Base-by-base conservation (phyloP, 345 rosid genomes). In the Turritis glabra region DNA sequence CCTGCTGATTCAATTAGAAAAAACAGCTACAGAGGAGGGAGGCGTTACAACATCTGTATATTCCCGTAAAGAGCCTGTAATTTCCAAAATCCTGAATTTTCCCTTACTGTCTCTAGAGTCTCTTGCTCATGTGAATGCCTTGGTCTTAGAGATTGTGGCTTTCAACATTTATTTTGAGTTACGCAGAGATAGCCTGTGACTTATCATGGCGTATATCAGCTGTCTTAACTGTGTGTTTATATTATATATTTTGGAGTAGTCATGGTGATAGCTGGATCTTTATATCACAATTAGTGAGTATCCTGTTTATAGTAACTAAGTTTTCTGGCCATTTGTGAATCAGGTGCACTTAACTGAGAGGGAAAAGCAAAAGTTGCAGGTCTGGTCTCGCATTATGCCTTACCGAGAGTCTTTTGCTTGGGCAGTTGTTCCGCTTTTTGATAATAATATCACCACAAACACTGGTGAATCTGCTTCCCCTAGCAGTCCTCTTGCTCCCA, bases 311-410 rank as follows among this genome's bases (percentile, higher is more conserved):
- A 70, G 41, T 76, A 69, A 77, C 35, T 52, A 62, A 47, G 32
- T 76, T 35, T 27, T 60, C 67, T 67, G 67, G 67, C 29, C 62
- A 77, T 74, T 64, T 47, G 59, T 32, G 62, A 70, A 78, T 69
- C 85, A 95, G 99, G 97, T 82, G 59, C 92, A 83, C 81, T 81
- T 92, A 84, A 85, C 86, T 29, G 99, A 95, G 85, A 92, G 97
- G 76, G 99, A 95, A 80, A 90, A 84, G 85, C 99, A 90, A 88
- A 92, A 90, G 83, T 79, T 95, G 88, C 97, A 86, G 86, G 93
- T 90, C 80, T 95, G 98, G 99, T 89, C 98, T 71, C 92, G 98
- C 73, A 86, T 95, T 64, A 92, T 95, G 99, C 97, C 99, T 77
- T 85, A 89, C 85, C 82, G 93, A 68, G 98, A 95, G 82, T 85